These are phyloP conservation scores for Kazachstania psychrophila DNA, from an alignment of 805 yeast species.

Conservation along the genomic window DNA sequence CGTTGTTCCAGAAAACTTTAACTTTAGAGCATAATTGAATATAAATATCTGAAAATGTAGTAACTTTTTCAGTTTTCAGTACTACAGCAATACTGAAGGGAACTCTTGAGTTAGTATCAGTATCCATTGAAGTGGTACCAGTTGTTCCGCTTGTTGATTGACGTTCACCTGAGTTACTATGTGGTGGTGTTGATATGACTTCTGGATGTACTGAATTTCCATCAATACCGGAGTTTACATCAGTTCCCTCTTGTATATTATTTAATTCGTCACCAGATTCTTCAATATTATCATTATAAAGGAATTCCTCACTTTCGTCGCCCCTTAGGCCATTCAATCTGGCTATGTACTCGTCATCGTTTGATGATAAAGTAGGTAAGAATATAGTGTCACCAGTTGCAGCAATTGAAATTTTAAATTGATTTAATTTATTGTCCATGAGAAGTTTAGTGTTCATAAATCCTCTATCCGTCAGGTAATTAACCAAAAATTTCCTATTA, in stretches of 20 bases:
- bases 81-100: slow-evolving; percentile 48
- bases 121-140: slow-evolving; percentile 7
- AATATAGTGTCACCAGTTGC: slow-evolving; percentile 32
- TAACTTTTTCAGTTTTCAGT: slow-evolving; percentile 36
- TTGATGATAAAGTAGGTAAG: slow-evolving; percentile 28
- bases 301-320: slow-evolving; percentile 4
- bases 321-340: slow-evolving; percentile 19
- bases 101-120: slow-evolving; percentile 19
- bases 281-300: slow-evolving; percentile 1
- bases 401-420: slow-evolving; percentile 22
- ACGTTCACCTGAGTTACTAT: background rate
- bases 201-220: background rate
- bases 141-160: background rate
- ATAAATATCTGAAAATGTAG: slow-evolving; percentile 31
- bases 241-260: no score
- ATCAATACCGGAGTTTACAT: no score
- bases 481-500: slow-evolving; percentile 10
- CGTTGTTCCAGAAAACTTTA: slow-evolving; percentile 44
- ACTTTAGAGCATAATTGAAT: slow-evolving; percentile 37
- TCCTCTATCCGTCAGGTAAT: slow-evolving; percentile 25
- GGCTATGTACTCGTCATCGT: slow-evolving; percentile 28
- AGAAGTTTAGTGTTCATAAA: slow-evolving; percentile 17
- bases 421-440: slow-evolving; percentile 9
- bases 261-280: background rate
- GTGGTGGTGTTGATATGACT: background rate